Evolutionary conservation across 2,329 filamentous ascomycete genomes (phyloP).

Genomic region (Cladophialophora immunda): DNA sequence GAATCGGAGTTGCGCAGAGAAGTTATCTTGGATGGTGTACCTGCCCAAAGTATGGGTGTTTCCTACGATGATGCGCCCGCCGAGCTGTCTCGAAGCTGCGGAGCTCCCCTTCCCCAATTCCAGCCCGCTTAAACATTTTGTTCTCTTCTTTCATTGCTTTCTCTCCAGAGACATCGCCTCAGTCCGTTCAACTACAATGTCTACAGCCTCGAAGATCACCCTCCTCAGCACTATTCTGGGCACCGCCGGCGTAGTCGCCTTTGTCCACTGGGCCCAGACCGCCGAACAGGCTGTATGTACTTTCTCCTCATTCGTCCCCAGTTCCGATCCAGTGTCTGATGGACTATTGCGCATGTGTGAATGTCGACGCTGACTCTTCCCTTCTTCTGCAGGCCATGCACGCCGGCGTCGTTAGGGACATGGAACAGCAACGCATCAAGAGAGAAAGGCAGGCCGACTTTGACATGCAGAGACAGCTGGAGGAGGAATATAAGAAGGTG

Average conservation of each 20-base stretch:
- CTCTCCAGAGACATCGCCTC: not conserved
- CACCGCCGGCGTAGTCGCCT: constrained; percentile 77
- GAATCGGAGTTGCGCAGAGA: not conserved
- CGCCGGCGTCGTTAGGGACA: constrained; percentile 88
- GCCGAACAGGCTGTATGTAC: constrained; percentile 79
- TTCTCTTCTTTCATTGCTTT: not conserved
- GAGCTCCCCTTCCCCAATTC: constrained; percentile 22
- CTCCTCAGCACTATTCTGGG: constrained; percentile 79
- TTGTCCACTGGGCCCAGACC: constrained; percentile 90
- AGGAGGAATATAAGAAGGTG: constrained; percentile 88
- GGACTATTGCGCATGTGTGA: not conserved
- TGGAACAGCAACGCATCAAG: constrained; percentile 92
- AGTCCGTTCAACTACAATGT: constrained; percentile 69
- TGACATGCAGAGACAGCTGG: constrained; percentile 84
- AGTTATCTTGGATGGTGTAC: not conserved
- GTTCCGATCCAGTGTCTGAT: not conserved
- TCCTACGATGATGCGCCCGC: constrained; percentile 24
- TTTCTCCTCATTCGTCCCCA: constrained; percentile 8
- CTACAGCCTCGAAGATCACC: constrained; percentile 86
- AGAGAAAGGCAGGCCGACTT: constrained; percentile 92
- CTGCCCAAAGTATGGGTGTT: not conserved
- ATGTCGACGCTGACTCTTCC: constrained; percentile 7
- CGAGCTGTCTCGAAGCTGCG: constrained; percentile 32
- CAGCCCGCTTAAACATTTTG: constrained; percentile 25
- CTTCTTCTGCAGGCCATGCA: constrained; percentile 77